Conservation (phyloP, 177 flowering plant genomes). For the Telopea speciosissima region DNA sequence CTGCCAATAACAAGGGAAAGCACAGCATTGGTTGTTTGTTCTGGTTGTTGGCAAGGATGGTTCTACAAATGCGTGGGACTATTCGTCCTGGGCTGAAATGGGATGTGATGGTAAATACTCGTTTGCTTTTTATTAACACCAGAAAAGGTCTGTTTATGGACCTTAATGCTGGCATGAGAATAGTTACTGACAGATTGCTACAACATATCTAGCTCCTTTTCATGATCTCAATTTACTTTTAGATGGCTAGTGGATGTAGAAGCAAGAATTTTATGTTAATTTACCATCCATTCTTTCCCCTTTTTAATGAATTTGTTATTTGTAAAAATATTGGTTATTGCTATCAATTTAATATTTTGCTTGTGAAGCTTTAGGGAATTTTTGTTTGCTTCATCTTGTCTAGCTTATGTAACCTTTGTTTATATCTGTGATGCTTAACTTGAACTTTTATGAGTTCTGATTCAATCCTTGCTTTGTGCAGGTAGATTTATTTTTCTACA, state of each 20-base stretch:
- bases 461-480: slow-evolving; percentile 8
- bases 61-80: slow-evolving; percentile 69
- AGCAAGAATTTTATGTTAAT: background rate
- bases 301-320: no score
- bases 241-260: no score
- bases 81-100: slow-evolving; percentile 59
- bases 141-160: background rate
- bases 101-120: slow-evolving; percentile 71
- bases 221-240: no score
- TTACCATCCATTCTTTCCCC: background rate
- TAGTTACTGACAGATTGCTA: no score
- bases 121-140: background rate
- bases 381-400: no score
- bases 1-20: slow-evolving; percentile 82
- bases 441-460: background rate
- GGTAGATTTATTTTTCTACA: slow-evolving; percentile 54
- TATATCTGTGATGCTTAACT: no score
- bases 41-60: slow-evolving; percentile 77
- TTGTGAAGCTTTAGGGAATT: no score
- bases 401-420: no score
- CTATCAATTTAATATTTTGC: no score
- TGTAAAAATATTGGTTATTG: no score
- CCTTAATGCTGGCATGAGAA: no score
- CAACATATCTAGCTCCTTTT: no score
- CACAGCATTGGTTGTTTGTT: slow-evolving; percentile 73